Evolutionary conservation across 2,329 filamentous ascomycete species (phyloP), one percentile per base, ranked within the genome.

Genomic region (Ceratocystis cubensis): DNA sequence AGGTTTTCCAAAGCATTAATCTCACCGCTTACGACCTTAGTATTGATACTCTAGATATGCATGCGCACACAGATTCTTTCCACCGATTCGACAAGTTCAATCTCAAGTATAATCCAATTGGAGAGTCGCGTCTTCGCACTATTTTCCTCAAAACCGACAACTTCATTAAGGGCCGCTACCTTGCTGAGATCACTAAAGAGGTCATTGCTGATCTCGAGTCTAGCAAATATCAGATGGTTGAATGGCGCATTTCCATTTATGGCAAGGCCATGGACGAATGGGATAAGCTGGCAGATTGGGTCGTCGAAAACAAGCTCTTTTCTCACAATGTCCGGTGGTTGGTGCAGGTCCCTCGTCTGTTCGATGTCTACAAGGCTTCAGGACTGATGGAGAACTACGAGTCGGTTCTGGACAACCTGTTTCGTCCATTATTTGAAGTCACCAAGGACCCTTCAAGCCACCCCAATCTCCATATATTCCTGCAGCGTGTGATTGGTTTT

Each of bases 21-120:
- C 79, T 99, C 71, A 97, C 93, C 4, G 94, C 94, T 0, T 99
- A 99, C 75, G 94, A 99, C 74, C 80, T 99, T 65, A 96, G 92
- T 76, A 99, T 99, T 70, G 94, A 99, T 76, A 99, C 94, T 0
- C 82, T 99, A 44, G 94, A 99, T 77, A 99, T 99, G 94, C 94
- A 99, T 79, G 88, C 94, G 28, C 94, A 99, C 73, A 96, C 91
- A 10, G 94, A 99, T 76, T 95, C 91, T 0, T 99, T 99, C 78
- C 94, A 99, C 76, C 89, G 94, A 3, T 99, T 99, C 74, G 94
- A 99, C 80, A 99, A 99, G 76, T 99, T 99, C 82, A 99, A 99
- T 74, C 80, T 99, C 66, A 99, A 99, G 75, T 99, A 99, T 75
- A 99, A 99, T 71, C 94, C 94, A 0, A 87, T 99, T 69, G 94